Percentiles rank a stretch among this genome's conserved stretches.
phyloP scores from a whole-genome alignment of 768 basidiomycete species.

The Chalciporus piperatus region DNA sequence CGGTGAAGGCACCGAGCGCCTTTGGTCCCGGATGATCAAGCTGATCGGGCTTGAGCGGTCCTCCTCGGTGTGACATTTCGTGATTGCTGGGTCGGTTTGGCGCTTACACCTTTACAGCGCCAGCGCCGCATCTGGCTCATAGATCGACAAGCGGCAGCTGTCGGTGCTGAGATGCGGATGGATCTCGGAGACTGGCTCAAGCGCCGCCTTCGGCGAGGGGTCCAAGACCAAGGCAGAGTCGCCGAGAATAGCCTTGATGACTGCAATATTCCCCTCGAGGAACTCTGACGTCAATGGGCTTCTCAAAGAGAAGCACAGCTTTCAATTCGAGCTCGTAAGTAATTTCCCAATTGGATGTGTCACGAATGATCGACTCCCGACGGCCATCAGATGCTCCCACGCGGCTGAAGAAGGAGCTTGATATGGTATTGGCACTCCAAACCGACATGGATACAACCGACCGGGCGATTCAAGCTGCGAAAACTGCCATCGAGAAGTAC shows the following conservation, averaged over 20 bases:
- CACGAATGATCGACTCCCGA: too few species aligned
- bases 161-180: conserved; percentile 24
- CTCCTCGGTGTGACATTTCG: conserved; percentile 28
- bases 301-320: conserved; percentile 1
- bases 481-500: too few species aligned
- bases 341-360: too few species aligned
- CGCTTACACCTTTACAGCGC: conserved; percentile 7
- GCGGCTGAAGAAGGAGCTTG: too few species aligned
- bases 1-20: too few species aligned
- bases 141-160: conserved; percentile 29
- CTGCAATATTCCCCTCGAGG: not conserved
- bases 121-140: conserved; percentile 32
- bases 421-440: too few species aligned
- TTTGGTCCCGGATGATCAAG: conserved; percentile 15
- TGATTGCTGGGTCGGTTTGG: not conserved
- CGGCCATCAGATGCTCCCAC: too few species aligned
- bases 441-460: too few species aligned
- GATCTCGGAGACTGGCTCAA: conserved; percentile 36
- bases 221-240: conserved; percentile 8
- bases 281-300: conserved; percentile 2
- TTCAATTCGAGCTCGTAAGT: conserved; percentile 1
- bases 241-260: not conserved
- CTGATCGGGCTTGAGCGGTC: conserved; percentile 33
- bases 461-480: too few species aligned
- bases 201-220: conserved; percentile 16